A percentile compares a stretch with the other conserved stretches of the same genome.
These are phyloP conservation scores for Hymenoscyphus repandus DNA, from an alignment of 2,329 filamentous ascomycete species.

Conservation along the genomic window DNA sequence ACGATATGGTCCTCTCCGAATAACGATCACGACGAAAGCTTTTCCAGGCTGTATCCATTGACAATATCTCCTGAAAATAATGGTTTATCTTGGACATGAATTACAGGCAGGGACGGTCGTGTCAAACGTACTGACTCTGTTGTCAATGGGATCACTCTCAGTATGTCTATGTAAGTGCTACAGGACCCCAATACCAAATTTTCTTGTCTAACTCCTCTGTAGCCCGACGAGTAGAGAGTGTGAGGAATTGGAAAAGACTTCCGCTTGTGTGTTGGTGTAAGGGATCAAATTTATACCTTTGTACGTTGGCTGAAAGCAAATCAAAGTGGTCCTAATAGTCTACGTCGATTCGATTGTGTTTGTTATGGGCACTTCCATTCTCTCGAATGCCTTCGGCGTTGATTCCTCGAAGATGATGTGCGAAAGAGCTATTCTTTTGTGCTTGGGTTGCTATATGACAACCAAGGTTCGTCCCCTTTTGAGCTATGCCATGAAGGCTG, in stretches of 20 bases:
- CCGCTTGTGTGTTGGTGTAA: conserved; percentile 27
- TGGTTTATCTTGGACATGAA: conserved; percentile 3
- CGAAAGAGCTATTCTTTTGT: conserved; percentile 53
- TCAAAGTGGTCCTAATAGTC: conserved; percentile 52
- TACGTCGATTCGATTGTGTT: conserved; percentile 57
- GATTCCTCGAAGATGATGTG: conserved; percentile 47
- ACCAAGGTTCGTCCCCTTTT: conserved; percentile 45
- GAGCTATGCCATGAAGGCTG: neutral
- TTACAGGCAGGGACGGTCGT: neutral
- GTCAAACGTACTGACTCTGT: neutral
- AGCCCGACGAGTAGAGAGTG: conserved; percentile 25
- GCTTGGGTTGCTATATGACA: conserved; percentile 56
- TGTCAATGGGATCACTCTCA: conserved; percentile 10
- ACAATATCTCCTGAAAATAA: neutral
- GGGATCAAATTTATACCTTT: conserved; percentile 1
- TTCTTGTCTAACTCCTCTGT: neutral
- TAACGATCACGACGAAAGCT: neutral
- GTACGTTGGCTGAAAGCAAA: neutral
- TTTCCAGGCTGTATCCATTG: neutral
- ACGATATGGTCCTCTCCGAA: neutral
- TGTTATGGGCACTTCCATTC: conserved; percentile 50
- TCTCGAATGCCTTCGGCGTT: conserved; percentile 53
- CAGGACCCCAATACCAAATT: neutral
- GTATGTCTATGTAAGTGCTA: conserved; percentile 22
- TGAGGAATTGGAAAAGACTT: conserved; percentile 22